A percentile compares a stretch with the other conserved stretches of the same genome.
phyloP scores from a whole-genome alignment of 495 filamentous ascomycete species.

The Cairneyella variabilis region DNA sequence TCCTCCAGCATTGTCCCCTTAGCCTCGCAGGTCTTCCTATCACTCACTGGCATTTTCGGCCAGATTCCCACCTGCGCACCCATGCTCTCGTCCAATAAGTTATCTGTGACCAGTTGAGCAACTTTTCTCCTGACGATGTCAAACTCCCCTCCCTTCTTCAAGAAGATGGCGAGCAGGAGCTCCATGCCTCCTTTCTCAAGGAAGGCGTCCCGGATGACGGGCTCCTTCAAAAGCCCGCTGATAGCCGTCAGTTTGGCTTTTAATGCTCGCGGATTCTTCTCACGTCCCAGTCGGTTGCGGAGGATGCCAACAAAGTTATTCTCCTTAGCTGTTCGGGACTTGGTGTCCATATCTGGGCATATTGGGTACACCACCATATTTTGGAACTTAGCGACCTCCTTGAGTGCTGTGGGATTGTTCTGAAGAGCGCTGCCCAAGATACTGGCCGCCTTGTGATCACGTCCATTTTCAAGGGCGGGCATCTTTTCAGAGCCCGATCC shows the following conservation, averaged over 20 bases:
- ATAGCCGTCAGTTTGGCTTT: slow-evolving; percentile 38
- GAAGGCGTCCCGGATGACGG: slow-evolving; percentile 46
- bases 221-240: slow-evolving; percentile 39
- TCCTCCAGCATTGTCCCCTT: slow-evolving; percentile 22
- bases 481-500: slow-evolving; percentile 28
- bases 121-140: slow-evolving; percentile 39
- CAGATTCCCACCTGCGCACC: slow-evolving; percentile 46
- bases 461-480: slow-evolving; percentile 11
- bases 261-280: slow-evolving; percentile 27
- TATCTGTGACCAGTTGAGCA: slow-evolving; percentile 51
- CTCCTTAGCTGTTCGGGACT: slow-evolving; percentile 6
- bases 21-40: slow-evolving; percentile 12
- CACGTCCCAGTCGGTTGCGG: slow-evolving; percentile 24
- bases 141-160: slow-evolving; percentile 33
- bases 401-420: slow-evolving; percentile 60
- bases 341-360: slow-evolving; percentile 6
- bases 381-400: slow-evolving; percentile 41
- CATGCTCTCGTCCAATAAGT: slow-evolving; percentile 58
- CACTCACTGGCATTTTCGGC: slow-evolving; percentile 29
- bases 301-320: slow-evolving; percentile 27
- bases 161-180: slow-evolving; percentile 42
- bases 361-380: slow-evolving; percentile 27
- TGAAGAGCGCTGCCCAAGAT: slow-evolving; percentile 51
- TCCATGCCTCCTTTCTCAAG: slow-evolving; percentile 41
- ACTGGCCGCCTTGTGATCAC: slow-evolving; percentile 40